Base-by-base conservation (phyloP, 495 filamentous ascomycete genomes). In the Venustampulla echinocandica region DNA sequence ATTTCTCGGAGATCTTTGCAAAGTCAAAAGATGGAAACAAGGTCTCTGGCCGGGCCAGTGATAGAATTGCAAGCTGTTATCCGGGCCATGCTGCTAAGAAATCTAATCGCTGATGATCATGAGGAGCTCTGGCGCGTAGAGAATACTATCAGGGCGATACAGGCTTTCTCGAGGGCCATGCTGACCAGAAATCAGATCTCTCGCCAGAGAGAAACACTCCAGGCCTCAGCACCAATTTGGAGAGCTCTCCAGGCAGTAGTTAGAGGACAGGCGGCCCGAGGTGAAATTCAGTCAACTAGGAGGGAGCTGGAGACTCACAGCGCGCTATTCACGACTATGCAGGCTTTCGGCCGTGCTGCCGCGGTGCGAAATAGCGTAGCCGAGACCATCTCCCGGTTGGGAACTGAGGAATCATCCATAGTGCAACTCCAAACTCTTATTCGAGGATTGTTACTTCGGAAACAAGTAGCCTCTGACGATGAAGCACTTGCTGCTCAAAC, bases 21-120 rank as follows among this genome's bases (percentile, higher is more conserved):
- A 33, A 61, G 57, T 14, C 79, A 85, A 56, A 64, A 76, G 25
- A 64, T 71, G 18, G 69, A 80, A 51, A 73, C 73, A 13, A 66
- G 61, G 52, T 63, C 64, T 54, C 57, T 60, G 54, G 49, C 64
- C 45, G 70, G 66, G 24, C 68, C 71, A 4, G 62, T 75, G 23
- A 58, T 65, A 17, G 53, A 63, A 42, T 72, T 95, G 23, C 90
- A 95, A 66, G 84, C 87, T 21, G 75, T 74, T 15, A 75, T 81
- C 46, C 70, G 82, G 56, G 79, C 77, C 14, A 73, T 72, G 37
- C 58, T 80, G 21, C 45, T 64, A 14, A 50, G 65, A 41, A 57
- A 52, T 19, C 46, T 27, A 24, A 42, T 68, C 10, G 54, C 58
- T 45, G 55, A 58, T 36, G 59, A 68, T 35, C 53, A 53, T 23